A percentile compares a stretch with the other conserved stretches of the same genome.
Conservation (phyloP, 1,284 basidiomycete species). For the Leccinum colubrinum region DNA sequence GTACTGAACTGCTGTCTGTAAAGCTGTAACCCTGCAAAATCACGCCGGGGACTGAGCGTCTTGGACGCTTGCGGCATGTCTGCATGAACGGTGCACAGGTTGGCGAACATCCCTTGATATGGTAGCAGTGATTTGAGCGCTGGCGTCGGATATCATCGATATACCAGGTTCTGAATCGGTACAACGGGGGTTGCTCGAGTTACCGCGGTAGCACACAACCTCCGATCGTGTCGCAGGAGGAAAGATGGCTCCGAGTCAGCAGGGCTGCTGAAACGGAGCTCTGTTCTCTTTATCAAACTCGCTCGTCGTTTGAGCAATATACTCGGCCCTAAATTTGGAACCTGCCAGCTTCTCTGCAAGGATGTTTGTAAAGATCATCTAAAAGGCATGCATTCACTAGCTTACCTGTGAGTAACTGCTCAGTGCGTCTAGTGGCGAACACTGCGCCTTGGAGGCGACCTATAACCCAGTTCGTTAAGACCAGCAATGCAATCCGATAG, state of each 20-base stretch:
- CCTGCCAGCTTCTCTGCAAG: conserved; percentile 32
- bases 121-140: neutral
- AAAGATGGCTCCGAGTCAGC: conserved; percentile 36
- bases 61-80: too few relatives aligned
- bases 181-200: conserved; percentile 39
- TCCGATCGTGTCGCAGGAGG: conserved; percentile 30
- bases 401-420: conserved; percentile 31
- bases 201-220: conserved; percentile 45
- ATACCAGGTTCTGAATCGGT: conserved; percentile 43
- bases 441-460: conserved; percentile 36
- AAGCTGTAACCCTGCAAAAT: too few relatives aligned
- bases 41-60: too few relatives aligned
- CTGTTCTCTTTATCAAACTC: conserved; percentile 42
- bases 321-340: conserved; percentile 35
- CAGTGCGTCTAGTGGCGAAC: conserved; percentile 36
- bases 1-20: too few relatives aligned
- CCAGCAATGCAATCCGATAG: too few relatives aligned
- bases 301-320: conserved; percentile 36
- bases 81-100: conserved; percentile 36
- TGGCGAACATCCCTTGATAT: conserved; percentile 37
- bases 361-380: neutral
- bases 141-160: neutral
- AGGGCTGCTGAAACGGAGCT: conserved; percentile 38
- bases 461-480: conserved; percentile 17
- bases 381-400: neutral